Percentiles rank a stretch among this genome's conserved stretches.
phyloP scores from a whole-genome alignment of 768 basidiomycete species.

The Glaciozyma martinii region DNA sequence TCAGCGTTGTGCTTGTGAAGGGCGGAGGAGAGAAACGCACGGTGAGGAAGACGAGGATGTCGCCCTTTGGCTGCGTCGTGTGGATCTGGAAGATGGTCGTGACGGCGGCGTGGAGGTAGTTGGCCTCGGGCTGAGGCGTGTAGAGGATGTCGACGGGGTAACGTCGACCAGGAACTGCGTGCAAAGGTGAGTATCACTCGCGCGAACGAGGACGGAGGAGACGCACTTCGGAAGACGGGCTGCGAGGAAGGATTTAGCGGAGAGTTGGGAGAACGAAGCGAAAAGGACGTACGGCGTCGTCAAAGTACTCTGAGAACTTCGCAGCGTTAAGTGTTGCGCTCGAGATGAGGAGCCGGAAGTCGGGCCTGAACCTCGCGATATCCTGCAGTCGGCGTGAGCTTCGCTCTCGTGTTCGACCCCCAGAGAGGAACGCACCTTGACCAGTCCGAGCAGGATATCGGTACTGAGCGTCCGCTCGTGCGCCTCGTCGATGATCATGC shows the following conservation, averaged over 20 bases:
- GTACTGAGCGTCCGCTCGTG: slow-evolving; percentile 96
- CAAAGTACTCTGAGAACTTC: slow-evolving; percentile 96
- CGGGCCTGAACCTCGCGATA: slow-evolving; percentile 91
- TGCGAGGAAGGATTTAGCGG: too few relatives aligned
- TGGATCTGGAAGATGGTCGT: slow-evolving; percentile 99
- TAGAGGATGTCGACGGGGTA: slow-evolving; percentile 98
- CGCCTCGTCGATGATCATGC: slow-evolving; percentile 94
- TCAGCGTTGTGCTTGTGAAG: slow-evolving; percentile 5
- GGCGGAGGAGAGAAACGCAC: slow-evolving; percentile 44
- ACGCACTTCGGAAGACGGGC: slow-evolving; percentile 68
- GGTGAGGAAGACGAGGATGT: slow-evolving; percentile 94
- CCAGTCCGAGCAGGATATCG: slow-evolving; percentile 94
- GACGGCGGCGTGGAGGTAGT: slow-evolving; percentile 95
- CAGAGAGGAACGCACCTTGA: slow-evolving; percentile 65
- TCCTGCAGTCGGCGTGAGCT: slow-evolving; percentile 50
- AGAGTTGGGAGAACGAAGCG: too few relatives aligned
- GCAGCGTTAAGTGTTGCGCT: slow-evolving; percentile 96
- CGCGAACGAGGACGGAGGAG: not conserved
- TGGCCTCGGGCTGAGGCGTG: slow-evolving; percentile 97
- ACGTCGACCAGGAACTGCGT: slow-evolving; percentile 81
- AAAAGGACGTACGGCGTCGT: slow-evolving; percentile 50
- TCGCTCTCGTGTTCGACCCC: slow-evolving; percentile 1
- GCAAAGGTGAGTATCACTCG: not conserved
- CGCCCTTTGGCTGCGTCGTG: slow-evolving; percentile 94
- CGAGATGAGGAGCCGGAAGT: slow-evolving; percentile 84